Conservation (phyloP, 2,329 filamentous ascomycete genomes). For the Trichoderma citrinoviride region DNA sequence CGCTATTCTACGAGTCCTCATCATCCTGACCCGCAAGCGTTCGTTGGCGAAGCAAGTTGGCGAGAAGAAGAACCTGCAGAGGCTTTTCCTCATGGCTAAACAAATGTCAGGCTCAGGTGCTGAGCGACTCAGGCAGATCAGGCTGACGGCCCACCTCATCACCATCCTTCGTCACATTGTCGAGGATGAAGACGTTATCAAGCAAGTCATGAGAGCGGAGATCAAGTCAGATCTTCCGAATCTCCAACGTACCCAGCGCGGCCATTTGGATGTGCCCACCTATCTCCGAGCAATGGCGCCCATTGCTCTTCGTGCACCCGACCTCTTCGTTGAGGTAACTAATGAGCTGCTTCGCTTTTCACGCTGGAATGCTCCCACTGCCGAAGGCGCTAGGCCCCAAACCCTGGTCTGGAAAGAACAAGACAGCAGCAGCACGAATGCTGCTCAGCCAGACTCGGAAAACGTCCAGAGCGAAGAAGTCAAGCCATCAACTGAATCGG, state of each 20-base stretch:
- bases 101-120: constrained; percentile 80
- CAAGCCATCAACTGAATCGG: constrained; percentile 58
- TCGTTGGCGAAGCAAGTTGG: constrained; percentile 72
- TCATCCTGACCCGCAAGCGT: constrained; percentile 80
- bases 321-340: constrained; percentile 82
- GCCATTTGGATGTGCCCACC: constrained; percentile 61
- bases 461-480: constrained; percentile 42
- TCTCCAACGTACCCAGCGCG: constrained; percentile 48
- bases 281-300: constrained; percentile 78
- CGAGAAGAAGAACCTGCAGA: constrained; percentile 84
- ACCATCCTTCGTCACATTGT: constrained; percentile 87
- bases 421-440: constrained; percentile 24
- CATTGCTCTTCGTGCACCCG: constrained; percentile 75
- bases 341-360: constrained; percentile 78
- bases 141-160: constrained; percentile 65
- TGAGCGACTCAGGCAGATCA: constrained; percentile 61
- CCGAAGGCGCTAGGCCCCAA: constrained; percentile 36
- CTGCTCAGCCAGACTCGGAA: constrained; percentile 23
- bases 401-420: constrained; percentile 44
- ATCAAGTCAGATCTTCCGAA: constrained; percentile 75
- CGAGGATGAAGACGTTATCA: constrained; percentile 87
- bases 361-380: constrained; percentile 51
- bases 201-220: constrained; percentile 87
- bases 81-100: constrained; percentile 92
- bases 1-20: constrained; percentile 77